Conservation (phyloP, 495 filamentous ascomycete species). For the Chlorociboria aeruginascens region DNA sequence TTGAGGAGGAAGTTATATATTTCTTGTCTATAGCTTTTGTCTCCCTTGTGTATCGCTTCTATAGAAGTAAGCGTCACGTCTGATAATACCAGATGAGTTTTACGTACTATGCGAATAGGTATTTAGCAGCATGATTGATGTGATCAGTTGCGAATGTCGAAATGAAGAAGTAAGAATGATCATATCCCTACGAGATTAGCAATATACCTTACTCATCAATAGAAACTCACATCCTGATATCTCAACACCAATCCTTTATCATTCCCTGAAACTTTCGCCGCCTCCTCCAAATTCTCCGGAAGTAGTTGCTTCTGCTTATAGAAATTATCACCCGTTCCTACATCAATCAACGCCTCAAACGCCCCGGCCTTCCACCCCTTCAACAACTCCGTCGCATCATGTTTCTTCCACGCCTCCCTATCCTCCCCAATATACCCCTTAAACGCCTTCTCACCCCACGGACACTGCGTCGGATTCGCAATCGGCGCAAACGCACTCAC, state of each 20-base stretch:
- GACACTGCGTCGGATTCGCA: slow-evolving; percentile 69
- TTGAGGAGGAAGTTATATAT: background rate
- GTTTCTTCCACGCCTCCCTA: slow-evolving; percentile 64
- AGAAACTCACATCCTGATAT: slow-evolving; percentile 54
- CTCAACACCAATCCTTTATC: slow-evolving; percentile 55
- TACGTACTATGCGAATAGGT: slow-evolving; percentile 35
- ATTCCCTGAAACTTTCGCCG: slow-evolving; percentile 59
- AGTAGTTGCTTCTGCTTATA: slow-evolving; percentile 88
- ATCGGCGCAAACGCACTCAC: slow-evolving; percentile 91
- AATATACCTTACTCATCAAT: background rate
- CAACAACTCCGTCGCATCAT: slow-evolving; percentile 89
- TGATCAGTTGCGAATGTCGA: slow-evolving; percentile 82
- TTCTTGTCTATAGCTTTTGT: slow-evolving; percentile 14
- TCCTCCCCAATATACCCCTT: slow-evolving; percentile 73
- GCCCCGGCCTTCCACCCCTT: slow-evolving; percentile 49
- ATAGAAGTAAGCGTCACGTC: slow-evolving; percentile 5
- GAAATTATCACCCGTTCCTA: slow-evolving; percentile 89
- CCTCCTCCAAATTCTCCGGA: slow-evolving; percentile 83
- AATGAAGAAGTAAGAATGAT: slow-evolving; percentile 95
- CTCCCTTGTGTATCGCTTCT: slow-evolving; percentile 13
- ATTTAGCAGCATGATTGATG: slow-evolving; percentile 80
- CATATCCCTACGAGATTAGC: slow-evolving; percentile 51
- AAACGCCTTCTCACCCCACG: slow-evolving; percentile 96
- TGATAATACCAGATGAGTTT: background rate
- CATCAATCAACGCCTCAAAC: slow-evolving; percentile 70